These are phyloP conservation scores for Cinchona pubescens DNA, from an alignment of 257 asterid genomes.

Conservation along the genomic window DNA sequence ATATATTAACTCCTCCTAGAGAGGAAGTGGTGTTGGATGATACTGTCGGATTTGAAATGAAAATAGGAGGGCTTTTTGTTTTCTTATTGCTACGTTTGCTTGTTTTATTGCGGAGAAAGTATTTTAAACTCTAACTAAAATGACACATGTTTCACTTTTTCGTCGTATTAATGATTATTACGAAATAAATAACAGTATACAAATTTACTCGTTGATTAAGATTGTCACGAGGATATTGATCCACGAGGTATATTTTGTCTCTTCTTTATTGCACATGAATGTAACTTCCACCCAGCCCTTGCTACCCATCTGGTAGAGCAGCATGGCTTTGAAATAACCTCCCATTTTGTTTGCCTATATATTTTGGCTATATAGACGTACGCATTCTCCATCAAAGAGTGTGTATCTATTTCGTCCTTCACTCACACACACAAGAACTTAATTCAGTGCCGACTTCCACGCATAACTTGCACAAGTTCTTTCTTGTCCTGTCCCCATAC, in stretches of 20 bases:
- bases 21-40: slow-evolving; percentile 22
- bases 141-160: too few species aligned
- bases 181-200: too few species aligned
- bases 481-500: background rate
- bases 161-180: too few species aligned
- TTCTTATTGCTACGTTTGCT: background rate
- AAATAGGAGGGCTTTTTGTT: slow-evolving; percentile 7
- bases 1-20: slow-evolving; percentile 19
- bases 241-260: slow-evolving; percentile 47
- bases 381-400: background rate
- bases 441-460: slow-evolving; percentile 9
- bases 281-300: slow-evolving; percentile 33
- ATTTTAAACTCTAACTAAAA: too few species aligned
- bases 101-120: too few species aligned
- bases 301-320: slow-evolving; percentile 39
- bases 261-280: slow-evolving; percentile 57
- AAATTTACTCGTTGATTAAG: slow-evolving; percentile 1
- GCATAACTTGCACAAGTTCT: background rate
- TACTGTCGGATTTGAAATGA: slow-evolving; percentile 21
- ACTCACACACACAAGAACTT: background rate
- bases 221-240: slow-evolving; percentile 20
- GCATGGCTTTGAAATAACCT: slow-evolving; percentile 25
- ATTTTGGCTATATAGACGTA: background rate
- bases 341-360: slow-evolving; percentile 20
- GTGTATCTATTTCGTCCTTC: background rate